Base-by-base conservation (phyloP, 176 grass and related monocot genomes). In the sorghum (Sorghum bicolor) region DNA sequence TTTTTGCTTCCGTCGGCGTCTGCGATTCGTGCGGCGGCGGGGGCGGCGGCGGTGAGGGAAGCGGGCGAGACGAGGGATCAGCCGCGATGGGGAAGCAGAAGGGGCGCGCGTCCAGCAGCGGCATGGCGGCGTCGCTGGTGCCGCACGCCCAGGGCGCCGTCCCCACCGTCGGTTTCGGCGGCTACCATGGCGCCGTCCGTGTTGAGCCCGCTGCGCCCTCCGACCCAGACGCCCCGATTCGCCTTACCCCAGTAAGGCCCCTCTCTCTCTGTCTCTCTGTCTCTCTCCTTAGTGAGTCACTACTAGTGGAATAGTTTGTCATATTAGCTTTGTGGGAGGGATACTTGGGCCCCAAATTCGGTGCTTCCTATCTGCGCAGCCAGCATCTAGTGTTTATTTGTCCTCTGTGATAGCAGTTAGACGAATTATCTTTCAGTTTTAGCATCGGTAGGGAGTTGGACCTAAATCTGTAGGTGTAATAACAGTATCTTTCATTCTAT, bases 121-220 rank as follows among this genome's bases (percentile, higher is more conserved):
- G 96, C 75, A 72, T 90, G 85, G 92, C 92, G 62, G 92, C 96
- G 43, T 90, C 96, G 15, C 84, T 95, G 72, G 64, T 89, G 41
- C 88, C 83, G 40, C 83, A 77, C 4, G 38, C 86, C 33, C 96
- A 92, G 29, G 75, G 80, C 48, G 83, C 87, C 64, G 89, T 37
- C 79, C 82, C 95, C 10, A 50, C 58, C 67, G 87, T 93, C 4
- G 96, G 96, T 0, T 98, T 98, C 61, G 96, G 96, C 19, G 96
- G 96, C 50, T 98, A 95, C 86, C 87, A 91, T 15, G 96, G 96
- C 70, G 86, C 88, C 64, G 89, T 93, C 70, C 89, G 91, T 64
- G 80, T 98, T 32, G 89, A 98, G 68, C 72, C 90, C 76, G 78
- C 92, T 43, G 34, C 71, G 65, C 2, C 89, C 64, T 44, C 77